Base-by-base conservation (phyloP, 306 rosid species). In the Canavalia gladiata region DNA sequence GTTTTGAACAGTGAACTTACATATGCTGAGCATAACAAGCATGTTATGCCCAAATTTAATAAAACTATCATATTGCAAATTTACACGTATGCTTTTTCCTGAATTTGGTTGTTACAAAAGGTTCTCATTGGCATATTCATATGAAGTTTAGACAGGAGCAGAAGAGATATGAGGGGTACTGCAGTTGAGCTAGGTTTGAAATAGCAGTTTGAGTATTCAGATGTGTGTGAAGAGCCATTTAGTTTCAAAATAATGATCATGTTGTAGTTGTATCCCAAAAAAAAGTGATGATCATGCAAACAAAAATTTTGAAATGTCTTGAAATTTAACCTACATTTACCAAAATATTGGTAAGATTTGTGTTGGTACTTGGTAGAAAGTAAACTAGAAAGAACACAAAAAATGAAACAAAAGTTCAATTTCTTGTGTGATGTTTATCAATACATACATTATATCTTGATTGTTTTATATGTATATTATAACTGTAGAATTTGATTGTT, bases 401-500 rank as follows among this genome's bases (percentile, higher is more conserved):
- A 43, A 71, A 10, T 33, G 52, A 43, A 55, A 66, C 33, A 43
- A 12, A 7, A 34, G 12, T 78, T 73, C 12, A 51, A 76, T 78
- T 82, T 86, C 70, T 71, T 54, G 67, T 45, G 64, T 49, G 35
- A 31, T 51, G 69, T n/a, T 75, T 18, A 18, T 18, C 25, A 41
- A 60, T 64, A 33, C 51, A 60, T 52, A 35, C 18, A 52, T 49
- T 8, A 54, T 67, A 66, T 72, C 41, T 56, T 39, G 47, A 58
- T 57, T 45, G 8, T 29, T 43, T 29, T 8, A 12, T 51, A 59
- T 9, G 5, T 37, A 43, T 70, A 69, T 47, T 46, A 28, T 68
- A 69, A 82, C 54, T 75, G 28, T 55, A 54, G 64, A 57, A 4
- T 49, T 73, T 58, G 54, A 41, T 77, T 78, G 45, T 80, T 75